Base-by-base conservation (phyloP, 441 rosid genomes). In the Gossypium aridum region DNA sequence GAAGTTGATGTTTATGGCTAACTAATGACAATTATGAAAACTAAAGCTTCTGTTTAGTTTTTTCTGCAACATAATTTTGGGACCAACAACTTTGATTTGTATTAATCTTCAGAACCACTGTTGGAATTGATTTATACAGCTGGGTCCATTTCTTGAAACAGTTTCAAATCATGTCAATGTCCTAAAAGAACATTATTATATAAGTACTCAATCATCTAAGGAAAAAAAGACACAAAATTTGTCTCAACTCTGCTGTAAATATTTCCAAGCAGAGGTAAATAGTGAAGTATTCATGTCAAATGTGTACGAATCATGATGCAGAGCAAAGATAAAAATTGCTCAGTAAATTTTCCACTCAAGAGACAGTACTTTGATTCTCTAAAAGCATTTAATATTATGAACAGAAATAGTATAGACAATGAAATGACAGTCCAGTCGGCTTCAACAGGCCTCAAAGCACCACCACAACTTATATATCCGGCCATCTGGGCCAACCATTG, bases 361-460 rank as follows among this genome's bases (percentile, higher is more conserved):
- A 31, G 37, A 31, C 37, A 31, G 37, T 31, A 31, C 37, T 31
- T 31, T 31, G 37, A 31, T 31, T 1, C 37, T 31, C 37, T 31
- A 31, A 31, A 31, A 31, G 37, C 7, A 31, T 31, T 31, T 31
- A 5, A 31, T 28, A 28, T 28, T 28, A 28, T 28, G 34, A 28
- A 28, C 34, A 28, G 6, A 28, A 28, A 28, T 31, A 31, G 37
- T 31, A 5, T 31, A 31, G 37, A 31, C 37, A 31, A 31, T 5
- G 37, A 31, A 31, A 31, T 31, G 37, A 5, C 37, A 31, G 1
- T 31, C 37, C 37, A 31, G 37, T 31, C 98, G 83, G 97, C 97
- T 89, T 95, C 98, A 83, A 95, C 98, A 12, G 99, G 97, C 77
- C 99, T 83, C 77, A 95, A 80, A 3, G 97, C 99, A 71, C 98